Evolutionary conservation across 2,329 filamentous ascomycete species (phyloP).

Genomic region (Pseudogymnoascus sp.): DNA sequence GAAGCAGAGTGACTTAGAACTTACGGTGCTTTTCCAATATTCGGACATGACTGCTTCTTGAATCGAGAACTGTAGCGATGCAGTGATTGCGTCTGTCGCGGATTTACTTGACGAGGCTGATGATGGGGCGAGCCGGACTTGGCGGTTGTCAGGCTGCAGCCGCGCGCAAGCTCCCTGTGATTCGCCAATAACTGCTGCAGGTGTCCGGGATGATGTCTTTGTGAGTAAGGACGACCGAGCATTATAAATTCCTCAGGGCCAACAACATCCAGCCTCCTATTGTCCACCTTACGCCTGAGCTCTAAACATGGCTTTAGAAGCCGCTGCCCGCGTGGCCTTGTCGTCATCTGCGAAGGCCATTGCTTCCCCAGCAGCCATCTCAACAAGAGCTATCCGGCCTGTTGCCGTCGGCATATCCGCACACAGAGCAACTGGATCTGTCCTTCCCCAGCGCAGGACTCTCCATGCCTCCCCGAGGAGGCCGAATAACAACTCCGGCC

Average conservation of each 20-base stretch:
- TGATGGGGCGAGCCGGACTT: background rate
- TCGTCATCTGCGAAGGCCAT: constrained; percentile 17
- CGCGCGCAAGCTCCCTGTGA: constrained; percentile 6
- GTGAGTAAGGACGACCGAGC: background rate
- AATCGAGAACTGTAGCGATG: background rate
- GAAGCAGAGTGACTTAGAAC: constrained; percentile 18
- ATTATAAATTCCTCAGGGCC: background rate
- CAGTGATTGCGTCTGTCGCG: background rate
- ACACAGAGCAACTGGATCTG: constrained; percentile 2
- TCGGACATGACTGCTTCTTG: constrained; percentile 64
- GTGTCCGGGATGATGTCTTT: constrained; percentile 5
- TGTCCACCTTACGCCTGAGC: background rate
- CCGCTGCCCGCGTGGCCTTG: constrained; percentile 19
- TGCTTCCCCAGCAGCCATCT: constrained; percentile 13
- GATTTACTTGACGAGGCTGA: constrained; percentile 6
- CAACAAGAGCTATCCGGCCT: constrained; percentile 15
- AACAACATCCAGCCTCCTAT: constrained; percentile 8
- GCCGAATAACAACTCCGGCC: constrained; percentile 22
- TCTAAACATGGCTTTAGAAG: constrained; percentile 9
- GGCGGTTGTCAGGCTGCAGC: constrained; percentile 2
- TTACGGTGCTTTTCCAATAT: constrained; percentile 92
- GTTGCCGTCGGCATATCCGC: constrained; percentile 17
- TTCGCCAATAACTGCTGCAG: background rate
- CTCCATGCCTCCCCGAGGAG: constrained; percentile 21
- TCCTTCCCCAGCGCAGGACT: constrained; percentile 20